phyloP scores from a whole-genome alignment of 2,329 filamentous ascomycete genomes.

The Calonectria hawksworthii region DNA sequence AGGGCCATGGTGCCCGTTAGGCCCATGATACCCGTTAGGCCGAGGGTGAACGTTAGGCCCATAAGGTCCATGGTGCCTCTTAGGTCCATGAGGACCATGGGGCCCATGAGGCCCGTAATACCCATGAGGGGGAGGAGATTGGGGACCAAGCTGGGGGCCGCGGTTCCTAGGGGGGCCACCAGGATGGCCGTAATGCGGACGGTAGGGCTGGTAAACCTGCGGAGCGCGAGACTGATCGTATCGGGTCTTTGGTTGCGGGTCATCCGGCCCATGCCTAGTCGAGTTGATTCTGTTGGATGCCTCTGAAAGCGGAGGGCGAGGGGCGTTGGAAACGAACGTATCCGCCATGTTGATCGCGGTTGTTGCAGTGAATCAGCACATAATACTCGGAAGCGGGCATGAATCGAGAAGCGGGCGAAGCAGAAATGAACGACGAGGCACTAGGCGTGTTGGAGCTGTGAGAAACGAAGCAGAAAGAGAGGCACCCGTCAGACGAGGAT shows the following conservation, averaged over 20 bases:
- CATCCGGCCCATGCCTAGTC: conserved; percentile 46
- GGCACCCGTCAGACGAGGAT: conserved; percentile 15
- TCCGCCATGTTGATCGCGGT: conserved; percentile 51
- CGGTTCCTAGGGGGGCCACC: conserved; percentile 36
- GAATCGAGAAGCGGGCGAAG: conserved; percentile 27
- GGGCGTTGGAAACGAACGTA: conserved; percentile 44
- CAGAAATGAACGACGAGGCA: conserved; percentile 17
- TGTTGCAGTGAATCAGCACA: conserved; percentile 50
- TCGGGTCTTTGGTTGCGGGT: conserved; percentile 49
- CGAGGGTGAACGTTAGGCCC: neutral
- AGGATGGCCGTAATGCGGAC: conserved; percentile 32
- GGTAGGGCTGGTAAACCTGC: conserved; percentile 30
- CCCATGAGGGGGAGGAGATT: conserved; percentile 36
- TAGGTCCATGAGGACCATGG: neutral
- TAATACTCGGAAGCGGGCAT: conserved; percentile 46
- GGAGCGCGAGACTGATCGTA: conserved; percentile 41
- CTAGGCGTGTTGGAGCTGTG: neutral
- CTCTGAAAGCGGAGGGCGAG: conserved; percentile 61
- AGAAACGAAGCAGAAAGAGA: conserved; percentile 26
- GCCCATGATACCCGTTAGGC: neutral
- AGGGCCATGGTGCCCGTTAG: neutral
- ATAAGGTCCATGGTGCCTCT: neutral
- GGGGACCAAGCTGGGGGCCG: conserved; percentile 25
- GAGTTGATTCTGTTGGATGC: conserved; percentile 64
- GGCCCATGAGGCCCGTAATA: neutral